Evolutionary conservation across 768 basidiomycete genomes (phyloP).

Genomic region (Rhodotorula paludigena): DNA sequence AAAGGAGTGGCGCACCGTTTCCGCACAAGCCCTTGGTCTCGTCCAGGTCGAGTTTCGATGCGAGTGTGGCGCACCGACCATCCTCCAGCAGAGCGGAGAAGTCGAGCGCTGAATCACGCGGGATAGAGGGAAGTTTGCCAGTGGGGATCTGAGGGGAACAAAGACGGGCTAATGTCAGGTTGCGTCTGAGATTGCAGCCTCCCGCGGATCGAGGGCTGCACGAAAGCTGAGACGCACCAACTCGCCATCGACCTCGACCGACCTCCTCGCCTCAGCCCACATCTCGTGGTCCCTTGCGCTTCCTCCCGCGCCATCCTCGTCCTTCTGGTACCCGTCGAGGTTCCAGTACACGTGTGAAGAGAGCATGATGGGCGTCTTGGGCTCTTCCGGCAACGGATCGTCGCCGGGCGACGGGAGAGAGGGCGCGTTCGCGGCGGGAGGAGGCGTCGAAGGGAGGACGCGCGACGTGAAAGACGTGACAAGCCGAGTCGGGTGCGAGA

Average conservation of each 20-base stretch:
- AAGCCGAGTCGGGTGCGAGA: neutral
- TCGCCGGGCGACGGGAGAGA: too few relatives aligned
- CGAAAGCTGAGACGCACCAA: neutral
- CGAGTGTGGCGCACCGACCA: neutral
- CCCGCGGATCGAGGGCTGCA: too few relatives aligned
- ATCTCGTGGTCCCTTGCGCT: neutral
- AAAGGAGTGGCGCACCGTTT: neutral
- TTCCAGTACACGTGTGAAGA: conserved; percentile 27
- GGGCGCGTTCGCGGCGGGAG: too few relatives aligned
- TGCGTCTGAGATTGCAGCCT: neutral
- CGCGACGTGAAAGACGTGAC: neutral
- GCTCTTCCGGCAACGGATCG: neutral
- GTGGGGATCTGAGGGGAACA: conserved; percentile 9
- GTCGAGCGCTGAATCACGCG: neutral
- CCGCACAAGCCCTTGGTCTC: conserved; percentile 4
- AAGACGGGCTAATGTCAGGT: too few relatives aligned
- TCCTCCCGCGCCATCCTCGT: neutral
- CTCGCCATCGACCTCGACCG: neutral
- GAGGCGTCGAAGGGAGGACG: conserved; percentile 8
- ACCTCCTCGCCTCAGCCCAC: neutral
- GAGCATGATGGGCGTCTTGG: conserved; percentile 13
- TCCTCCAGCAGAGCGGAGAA: neutral
- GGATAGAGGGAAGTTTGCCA: neutral
- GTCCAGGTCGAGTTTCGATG: neutral
- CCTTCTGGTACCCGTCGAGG: conserved; percentile 5